Evolutionary conservation across 768 basidiomycete species (phyloP).

Genomic region (Rhizopogon vesiculosus): DNA sequence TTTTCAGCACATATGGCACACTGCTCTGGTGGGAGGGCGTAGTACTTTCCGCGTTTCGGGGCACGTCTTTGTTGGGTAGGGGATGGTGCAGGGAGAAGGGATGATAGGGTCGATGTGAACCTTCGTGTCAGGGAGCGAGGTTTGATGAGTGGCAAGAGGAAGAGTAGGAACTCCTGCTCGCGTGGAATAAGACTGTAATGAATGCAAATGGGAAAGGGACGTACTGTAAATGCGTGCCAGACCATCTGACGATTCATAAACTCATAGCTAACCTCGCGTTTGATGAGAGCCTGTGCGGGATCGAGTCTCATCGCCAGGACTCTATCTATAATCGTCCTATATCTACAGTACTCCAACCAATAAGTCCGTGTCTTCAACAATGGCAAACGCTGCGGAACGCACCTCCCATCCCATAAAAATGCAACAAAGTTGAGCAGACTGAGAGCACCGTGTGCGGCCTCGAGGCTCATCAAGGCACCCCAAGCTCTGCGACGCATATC

Average conservation of each 20-base stretch:
- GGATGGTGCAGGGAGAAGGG: slow-evolving; percentile 30
- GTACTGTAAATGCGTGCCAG: slow-evolving; percentile 96
- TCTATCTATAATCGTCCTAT: slow-evolving; percentile 80
- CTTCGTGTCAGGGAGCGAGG: slow-evolving; percentile 59
- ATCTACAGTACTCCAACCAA: slow-evolving; percentile 42
- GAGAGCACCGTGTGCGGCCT: slow-evolving; percentile 60
- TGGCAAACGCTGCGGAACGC: slow-evolving; percentile 21
- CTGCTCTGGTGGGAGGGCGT: slow-evolving; percentile 62
- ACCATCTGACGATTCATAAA: slow-evolving; percentile 99
- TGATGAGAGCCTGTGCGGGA: slow-evolving; percentile 62
- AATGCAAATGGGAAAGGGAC: slow-evolving; percentile 21
- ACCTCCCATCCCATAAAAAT: slow-evolving; percentile 89
- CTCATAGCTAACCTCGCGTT: slow-evolving; percentile 91
- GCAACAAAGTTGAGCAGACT: slow-evolving; percentile 72
- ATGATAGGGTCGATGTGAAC: slow-evolving; percentile 32
- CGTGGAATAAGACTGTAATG: not conserved
- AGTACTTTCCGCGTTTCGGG: slow-evolving; percentile 53
- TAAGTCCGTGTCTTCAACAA: not conserved
- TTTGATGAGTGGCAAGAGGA: slow-evolving; percentile 83
- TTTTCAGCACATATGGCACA: slow-evolving; percentile 91
- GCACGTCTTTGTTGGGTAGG: slow-evolving; percentile 8
- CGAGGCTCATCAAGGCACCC: slow-evolving; percentile 60
- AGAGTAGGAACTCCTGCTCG: slow-evolving; percentile 90
- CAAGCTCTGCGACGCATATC: slow-evolving; percentile 72
- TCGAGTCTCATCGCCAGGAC: slow-evolving; percentile 70